phyloP scores from a whole-genome alignment of 225 moss, liverwort and hornwort genomes.

The Pseudisothecium myosuroides region DNA sequence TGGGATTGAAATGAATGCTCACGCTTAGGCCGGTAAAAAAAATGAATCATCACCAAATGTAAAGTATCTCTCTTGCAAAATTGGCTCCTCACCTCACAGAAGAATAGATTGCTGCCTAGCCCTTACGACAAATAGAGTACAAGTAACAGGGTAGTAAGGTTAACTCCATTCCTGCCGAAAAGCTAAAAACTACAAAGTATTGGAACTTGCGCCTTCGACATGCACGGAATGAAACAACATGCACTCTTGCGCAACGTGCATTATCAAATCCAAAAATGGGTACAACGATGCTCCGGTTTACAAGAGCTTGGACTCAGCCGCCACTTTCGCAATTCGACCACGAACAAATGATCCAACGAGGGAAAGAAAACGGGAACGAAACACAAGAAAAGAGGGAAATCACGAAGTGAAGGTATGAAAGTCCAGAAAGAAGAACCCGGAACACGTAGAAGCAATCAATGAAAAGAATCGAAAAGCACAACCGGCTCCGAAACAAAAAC shows the following conservation, averaged over 20 bases:
- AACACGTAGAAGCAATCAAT: background rate
- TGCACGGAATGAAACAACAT: background rate
- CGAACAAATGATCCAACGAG: background rate
- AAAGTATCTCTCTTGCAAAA: background rate
- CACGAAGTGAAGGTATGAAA: background rate
- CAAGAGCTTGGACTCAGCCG: background rate
- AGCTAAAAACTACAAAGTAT: background rate
- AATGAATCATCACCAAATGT: background rate
- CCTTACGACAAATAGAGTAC: background rate
- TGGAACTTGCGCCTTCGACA: background rate
- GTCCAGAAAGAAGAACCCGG: background rate
- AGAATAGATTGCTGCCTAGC: background rate
- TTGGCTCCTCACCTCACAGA: background rate
- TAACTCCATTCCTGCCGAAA: background rate
- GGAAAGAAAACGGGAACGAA: background rate
- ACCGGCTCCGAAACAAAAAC: background rate
- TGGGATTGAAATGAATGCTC: background rate
- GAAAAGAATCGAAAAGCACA: background rate
- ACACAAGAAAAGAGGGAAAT: background rate
- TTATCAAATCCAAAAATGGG: background rate
- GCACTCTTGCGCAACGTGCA: background rate
- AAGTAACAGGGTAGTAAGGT: background rate
- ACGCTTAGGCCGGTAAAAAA: background rate
- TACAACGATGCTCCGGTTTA: background rate
- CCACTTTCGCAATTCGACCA: background rate